Evolutionary conservation across 2,329 filamentous ascomycete species (phyloP).

Genomic region (Pseudodiploospora longispora): DNA sequence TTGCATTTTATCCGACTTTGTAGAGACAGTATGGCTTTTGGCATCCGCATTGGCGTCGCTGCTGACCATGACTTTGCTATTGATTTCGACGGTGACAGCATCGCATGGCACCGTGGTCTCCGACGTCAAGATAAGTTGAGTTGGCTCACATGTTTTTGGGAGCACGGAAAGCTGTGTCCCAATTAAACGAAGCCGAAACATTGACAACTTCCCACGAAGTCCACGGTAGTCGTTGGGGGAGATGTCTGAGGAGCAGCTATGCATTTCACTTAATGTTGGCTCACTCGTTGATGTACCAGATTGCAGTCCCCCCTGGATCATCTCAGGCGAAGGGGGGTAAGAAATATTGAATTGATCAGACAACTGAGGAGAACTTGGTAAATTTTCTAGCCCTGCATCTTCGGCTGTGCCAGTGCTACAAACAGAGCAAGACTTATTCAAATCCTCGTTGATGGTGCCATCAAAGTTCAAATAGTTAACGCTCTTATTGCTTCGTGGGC

Average conservation of each 20-base stretch:
- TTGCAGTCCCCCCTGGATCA: constrained; percentile 7
- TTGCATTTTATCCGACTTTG: constrained; percentile 14
- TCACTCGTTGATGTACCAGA: constrained; percentile 8
- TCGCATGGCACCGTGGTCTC: too few species aligned
- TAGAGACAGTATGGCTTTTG: constrained; percentile 6
- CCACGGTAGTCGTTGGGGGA: constrained; percentile 8
- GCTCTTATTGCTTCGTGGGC: constrained; percentile 9
- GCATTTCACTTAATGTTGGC: constrained; percentile 8
- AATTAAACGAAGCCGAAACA: constrained; percentile 18
- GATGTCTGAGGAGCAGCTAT: constrained; percentile 6
- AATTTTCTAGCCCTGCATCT: too few species aligned
- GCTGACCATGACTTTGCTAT: not conserved
- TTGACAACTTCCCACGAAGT: constrained; percentile 22
- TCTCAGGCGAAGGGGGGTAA: constrained; percentile 18
- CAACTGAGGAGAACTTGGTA: constrained; percentile 10
- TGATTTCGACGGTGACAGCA: too few species aligned
- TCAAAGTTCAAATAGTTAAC: not conserved
- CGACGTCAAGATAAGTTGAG: not conserved
- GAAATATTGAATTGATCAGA: constrained; percentile 29
- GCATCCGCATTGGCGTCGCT: not conserved
- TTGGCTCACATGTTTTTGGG: constrained; percentile 8
- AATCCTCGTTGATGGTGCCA: not conserved
- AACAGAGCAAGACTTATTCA: too few species aligned
- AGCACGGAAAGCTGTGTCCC: constrained; percentile 8
- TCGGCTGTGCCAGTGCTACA: too few species aligned